Base-by-base conservation (phyloP, 2,329 filamentous ascomycete species). In the Botrytis pseudocinerea region DNA sequence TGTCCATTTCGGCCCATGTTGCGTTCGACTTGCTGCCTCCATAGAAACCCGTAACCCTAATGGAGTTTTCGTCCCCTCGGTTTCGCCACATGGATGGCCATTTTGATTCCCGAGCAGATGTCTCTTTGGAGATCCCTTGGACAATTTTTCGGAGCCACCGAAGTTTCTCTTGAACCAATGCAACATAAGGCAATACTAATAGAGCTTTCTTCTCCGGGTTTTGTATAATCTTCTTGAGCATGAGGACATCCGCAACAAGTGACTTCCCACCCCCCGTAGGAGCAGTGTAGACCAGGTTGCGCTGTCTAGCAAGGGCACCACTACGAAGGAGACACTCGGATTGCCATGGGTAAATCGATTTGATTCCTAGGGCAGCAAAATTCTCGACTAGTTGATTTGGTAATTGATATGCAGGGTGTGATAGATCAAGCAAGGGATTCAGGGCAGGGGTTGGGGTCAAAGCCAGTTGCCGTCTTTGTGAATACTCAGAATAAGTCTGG, bases 221-320 rank as follows among this genome's bases (percentile, higher is more conserved):
- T 61, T 88, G 85, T n/a, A 93, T 84, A 35, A 94, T 84, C 74
- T 87, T 87, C 79, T 91, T 93, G 70, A 94, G 83, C 88, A 94
- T 92, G 69, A 94, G 83, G 42, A 94, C 87, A 79, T 88, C 87
- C 73, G 92, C 92, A 64, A 94, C 91, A 20, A 94, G 85, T 12
- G 91, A 93, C 82, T 94, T 94, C 25, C 92, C 92, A 59, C 92
- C 92, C 7, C 92, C 92, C 0, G 92, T 94, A 0, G 92, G 92
- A 12, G 92, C 92, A 61, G 90, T 92, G 79, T 94, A 95, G n/a
- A 94, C 90, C 16, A 95, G 84, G 77, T 93, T 94, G 75, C 86
- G 88, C 69, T 88, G 84, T 25, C 92, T 92, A 9, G 83, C 81
- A 20, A 95, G 83, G 28, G 94, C 84, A 0, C 91, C 91, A 5